Evolutionary conservation across 257 asterid species (phyloP).

Genomic region (Capsicum rhomboideum): DNA sequence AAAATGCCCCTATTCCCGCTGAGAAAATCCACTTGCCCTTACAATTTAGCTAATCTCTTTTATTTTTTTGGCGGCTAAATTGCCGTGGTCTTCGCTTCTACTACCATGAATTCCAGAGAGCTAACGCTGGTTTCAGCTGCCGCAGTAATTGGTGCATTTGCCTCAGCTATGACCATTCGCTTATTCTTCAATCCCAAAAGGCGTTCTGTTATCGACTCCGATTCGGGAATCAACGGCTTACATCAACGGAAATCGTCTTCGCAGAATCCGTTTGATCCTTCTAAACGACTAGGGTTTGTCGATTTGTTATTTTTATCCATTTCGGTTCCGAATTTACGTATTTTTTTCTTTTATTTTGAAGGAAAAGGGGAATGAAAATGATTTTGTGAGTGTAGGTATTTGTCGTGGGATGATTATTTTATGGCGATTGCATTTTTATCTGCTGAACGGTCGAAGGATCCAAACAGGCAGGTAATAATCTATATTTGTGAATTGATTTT

Average conservation of each 20-base stretch:
- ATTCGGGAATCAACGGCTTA: neutral
- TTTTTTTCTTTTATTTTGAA: neutral
- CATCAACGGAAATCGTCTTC: slow-evolving; percentile 16
- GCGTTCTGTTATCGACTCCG: slow-evolving; percentile 17
- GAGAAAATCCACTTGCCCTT: too few species aligned
- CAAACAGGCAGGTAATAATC: slow-evolving; percentile 71
- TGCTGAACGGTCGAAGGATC: slow-evolving; percentile 92
- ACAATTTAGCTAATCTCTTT: too few species aligned
- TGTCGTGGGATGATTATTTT: slow-evolving; percentile 92
- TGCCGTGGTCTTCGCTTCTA: too few species aligned
- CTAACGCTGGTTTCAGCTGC: slow-evolving; percentile 49
- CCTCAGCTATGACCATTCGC: slow-evolving; percentile 41
- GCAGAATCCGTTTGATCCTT: slow-evolving; percentile 60
- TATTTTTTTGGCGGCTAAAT: too few species aligned
- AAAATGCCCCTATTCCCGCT: too few species aligned
- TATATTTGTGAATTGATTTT: neutral
- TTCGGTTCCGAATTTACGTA: neutral
- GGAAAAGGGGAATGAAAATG: neutral
- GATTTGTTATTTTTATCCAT: neutral
- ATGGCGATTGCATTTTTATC: slow-evolving; percentile 94
- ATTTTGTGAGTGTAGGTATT: slow-evolving; percentile 35
- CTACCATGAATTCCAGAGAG: slow-evolving; percentile 67
- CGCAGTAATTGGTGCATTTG: slow-evolving; percentile 49
- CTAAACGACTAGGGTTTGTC: slow-evolving; percentile 66
- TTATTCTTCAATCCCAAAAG: slow-evolving; percentile 24